Conservation (phyloP, 2,329 filamentous ascomycete genomes). For the Periconia sp. region DNA sequence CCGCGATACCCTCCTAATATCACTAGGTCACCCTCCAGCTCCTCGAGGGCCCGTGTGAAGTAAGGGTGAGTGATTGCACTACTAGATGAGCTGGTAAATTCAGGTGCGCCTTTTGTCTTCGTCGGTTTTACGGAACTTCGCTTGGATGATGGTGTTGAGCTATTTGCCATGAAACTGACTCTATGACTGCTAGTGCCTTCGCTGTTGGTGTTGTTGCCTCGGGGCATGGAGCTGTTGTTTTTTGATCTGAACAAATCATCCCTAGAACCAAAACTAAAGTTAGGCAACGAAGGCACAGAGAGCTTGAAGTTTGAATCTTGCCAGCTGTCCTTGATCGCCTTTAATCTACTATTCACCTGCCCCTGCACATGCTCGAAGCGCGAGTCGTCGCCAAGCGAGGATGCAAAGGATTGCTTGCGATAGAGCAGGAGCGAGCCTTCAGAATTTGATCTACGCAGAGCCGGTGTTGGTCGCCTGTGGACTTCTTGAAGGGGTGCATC, state of each 20-base stretch:
- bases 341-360: constrained; percentile 86
- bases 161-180: constrained; percentile 24
- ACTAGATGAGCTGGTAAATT: constrained; percentile 16
- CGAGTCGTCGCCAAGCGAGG: constrained; percentile 83
- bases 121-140: constrained; percentile 16
- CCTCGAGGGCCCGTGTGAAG: constrained; percentile 64
- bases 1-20: constrained; percentile 90
- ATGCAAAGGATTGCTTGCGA: constrained; percentile 76
- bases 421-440: constrained; percentile 79
- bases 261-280: constrained; percentile 49
- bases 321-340: constrained; percentile 87
- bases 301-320: constrained; percentile 80
- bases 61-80: constrained; percentile 56
- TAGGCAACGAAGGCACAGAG: constrained; percentile 61
- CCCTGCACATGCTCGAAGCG: constrained; percentile 80
- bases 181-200: constrained; percentile 19
- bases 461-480: constrained; percentile 25
- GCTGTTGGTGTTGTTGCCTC: constrained; percentile 18
- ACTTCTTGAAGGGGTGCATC: constrained; percentile 11
- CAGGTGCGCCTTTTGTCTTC: constrained; percentile 10
- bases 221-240: constrained; percentile 18
- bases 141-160: constrained; percentile 17
- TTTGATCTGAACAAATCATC: constrained; percentile 34
- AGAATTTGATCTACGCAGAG: constrained; percentile 68
- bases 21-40: constrained; percentile 82